These are phyloP conservation scores for Thuidium tamariscinum DNA, from an alignment of 225 moss, liverwort and hornwort species.

Conservation along the genomic window DNA sequence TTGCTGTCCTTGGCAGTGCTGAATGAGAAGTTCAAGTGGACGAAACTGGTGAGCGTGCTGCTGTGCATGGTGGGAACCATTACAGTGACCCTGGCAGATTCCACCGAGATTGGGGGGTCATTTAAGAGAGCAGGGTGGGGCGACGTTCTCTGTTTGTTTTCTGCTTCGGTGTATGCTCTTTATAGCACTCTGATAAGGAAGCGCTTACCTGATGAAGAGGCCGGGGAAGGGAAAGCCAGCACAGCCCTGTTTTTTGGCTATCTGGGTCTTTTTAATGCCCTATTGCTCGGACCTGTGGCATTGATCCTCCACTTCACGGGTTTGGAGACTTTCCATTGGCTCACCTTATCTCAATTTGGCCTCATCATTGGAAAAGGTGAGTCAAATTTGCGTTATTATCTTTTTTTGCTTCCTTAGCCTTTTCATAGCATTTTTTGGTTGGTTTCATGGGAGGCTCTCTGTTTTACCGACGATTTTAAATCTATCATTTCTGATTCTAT, in stretches of 20 bases:
- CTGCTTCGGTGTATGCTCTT: slow-evolving; percentile 60
- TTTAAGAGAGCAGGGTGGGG: slow-evolving; percentile 42
- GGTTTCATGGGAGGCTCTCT: background rate
- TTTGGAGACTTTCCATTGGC: slow-evolving; percentile 49
- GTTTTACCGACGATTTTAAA: background rate
- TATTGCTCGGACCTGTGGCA: slow-evolving; percentile 60
- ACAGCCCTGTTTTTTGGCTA: slow-evolving; percentile 86
- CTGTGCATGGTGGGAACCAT: slow-evolving; percentile 78
- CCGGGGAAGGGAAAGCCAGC: slow-evolving; percentile 54
- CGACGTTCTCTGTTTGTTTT: slow-evolving; percentile 56
- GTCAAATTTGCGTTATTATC: background rate
- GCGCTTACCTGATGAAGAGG: slow-evolving; percentile 33
- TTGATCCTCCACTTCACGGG: slow-evolving; percentile 58
- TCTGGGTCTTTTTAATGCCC: slow-evolving; percentile 76
- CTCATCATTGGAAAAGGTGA: slow-evolving; percentile 71
- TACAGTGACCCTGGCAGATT: slow-evolving; percentile 68
- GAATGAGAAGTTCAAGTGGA: slow-evolving; percentile 74
- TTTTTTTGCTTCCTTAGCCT: background rate
- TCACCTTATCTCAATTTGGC: slow-evolving; percentile 45
- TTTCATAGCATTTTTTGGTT: background rate
- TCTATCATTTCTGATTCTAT: background rate
- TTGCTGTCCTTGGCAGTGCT: slow-evolving; percentile 46
- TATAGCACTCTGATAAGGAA: slow-evolving; percentile 52
- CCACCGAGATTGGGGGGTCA: slow-evolving; percentile 11
- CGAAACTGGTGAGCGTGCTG: slow-evolving; percentile 60